Evolutionary conservation across 176 grass and related monocot species (phyloP).

Genomic region (Guadua angustifolia): DNA sequence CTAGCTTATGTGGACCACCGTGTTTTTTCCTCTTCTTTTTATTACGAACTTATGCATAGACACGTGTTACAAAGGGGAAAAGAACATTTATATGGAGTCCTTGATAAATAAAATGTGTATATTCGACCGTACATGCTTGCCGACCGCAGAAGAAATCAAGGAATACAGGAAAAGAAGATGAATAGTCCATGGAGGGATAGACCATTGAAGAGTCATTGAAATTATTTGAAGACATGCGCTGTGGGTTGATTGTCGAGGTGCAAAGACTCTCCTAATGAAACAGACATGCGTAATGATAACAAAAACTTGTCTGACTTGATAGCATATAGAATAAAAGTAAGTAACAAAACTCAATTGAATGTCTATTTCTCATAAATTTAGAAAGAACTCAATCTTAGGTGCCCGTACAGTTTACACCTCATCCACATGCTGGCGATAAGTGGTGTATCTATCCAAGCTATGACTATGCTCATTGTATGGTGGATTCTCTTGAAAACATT

Average conservation of each 20-base stretch:
- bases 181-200: constrained; percentile 98
- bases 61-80: not conserved
- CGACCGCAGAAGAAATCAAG: constrained; percentile 88
- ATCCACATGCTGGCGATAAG: constrained; percentile 96
- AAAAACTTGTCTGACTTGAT: constrained; percentile 98
- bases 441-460: constrained; percentile 99
- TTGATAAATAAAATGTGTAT: constrained; percentile 37
- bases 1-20: constrained; percentile 98
- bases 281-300: constrained; percentile 98
- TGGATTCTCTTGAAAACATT: constrained; percentile 97
- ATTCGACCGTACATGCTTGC: constrained; percentile 42
- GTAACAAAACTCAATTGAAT: constrained; percentile 26
- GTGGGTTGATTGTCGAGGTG: constrained; percentile 79
- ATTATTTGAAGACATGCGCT: constrained; percentile 91
- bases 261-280: constrained; percentile 92
- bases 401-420: constrained; percentile 71
- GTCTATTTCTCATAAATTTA: constrained; percentile 24
- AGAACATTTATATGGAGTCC: constrained; percentile 9
- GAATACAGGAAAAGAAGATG: constrained; percentile 94
- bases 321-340: constrained; percentile 99
- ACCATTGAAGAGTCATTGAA: constrained; percentile 76
- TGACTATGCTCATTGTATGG: constrained; percentile 95
- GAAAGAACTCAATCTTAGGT: constrained; percentile 28
- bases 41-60: constrained; percentile 10
- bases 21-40: constrained; percentile 42